Evolutionary conservation across 2,329 filamentous ascomycete species (phyloP).

Genomic region (Trichoderma sp.): DNA sequence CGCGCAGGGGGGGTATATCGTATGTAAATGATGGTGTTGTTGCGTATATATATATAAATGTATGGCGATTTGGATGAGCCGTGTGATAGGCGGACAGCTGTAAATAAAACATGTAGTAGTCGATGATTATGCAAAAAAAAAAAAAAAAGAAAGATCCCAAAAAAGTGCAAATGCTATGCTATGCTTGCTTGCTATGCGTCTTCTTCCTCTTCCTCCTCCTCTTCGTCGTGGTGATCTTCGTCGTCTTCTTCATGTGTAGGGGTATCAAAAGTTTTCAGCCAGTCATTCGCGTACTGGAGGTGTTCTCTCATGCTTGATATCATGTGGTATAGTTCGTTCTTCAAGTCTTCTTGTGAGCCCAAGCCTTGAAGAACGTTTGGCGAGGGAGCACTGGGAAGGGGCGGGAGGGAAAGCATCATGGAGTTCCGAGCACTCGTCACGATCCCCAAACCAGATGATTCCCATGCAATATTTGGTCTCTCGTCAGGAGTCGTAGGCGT

Average conservation of each 20-base stretch:
- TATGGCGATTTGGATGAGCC: background rate
- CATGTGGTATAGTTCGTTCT: constrained; percentile 15
- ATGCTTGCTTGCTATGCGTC: background rate
- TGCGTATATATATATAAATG: background rate
- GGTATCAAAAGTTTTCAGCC: constrained; percentile 13
- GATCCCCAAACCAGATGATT: constrained; percentile 15
- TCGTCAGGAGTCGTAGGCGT: constrained; percentile 19
- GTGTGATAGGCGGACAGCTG: background rate
- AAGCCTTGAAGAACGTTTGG: constrained; percentile 12
- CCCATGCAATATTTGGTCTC: constrained; percentile 16
- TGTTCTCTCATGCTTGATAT: constrained; percentile 21
- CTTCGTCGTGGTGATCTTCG: background rate
- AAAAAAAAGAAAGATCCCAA: background rate
- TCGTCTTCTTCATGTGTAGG: background rate
- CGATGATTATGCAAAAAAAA: background rate
- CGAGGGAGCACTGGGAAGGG: constrained; percentile 13
- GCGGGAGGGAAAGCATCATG: constrained; percentile 9
- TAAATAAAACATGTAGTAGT: background rate
- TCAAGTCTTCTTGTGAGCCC: constrained; percentile 16
- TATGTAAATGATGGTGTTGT: background rate
- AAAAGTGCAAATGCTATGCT: background rate
- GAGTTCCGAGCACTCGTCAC: constrained; percentile 8
- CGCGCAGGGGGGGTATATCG: background rate
- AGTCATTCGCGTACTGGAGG: constrained; percentile 20
- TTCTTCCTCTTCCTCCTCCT: background rate